Percentiles rank a stretch among this genome's conserved stretches.
phyloP scores from a whole-genome alignment of 768 basidiomycete species.

The Clitopilus passeckerianus region DNA sequence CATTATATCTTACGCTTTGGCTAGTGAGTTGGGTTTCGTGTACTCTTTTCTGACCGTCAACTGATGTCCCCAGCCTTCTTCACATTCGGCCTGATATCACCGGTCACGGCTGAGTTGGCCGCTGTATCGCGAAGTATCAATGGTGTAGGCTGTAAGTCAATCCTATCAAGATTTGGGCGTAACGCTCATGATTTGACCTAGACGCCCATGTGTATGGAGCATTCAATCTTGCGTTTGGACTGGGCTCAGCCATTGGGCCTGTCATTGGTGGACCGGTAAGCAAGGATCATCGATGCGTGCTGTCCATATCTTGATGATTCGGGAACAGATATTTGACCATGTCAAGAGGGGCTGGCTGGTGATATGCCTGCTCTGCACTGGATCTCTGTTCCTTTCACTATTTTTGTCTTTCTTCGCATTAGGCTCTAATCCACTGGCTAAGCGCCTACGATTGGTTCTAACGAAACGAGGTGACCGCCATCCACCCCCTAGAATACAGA shows the following conservation, averaged over 20 bases:
- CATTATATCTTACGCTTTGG: constrained; percentile 41
- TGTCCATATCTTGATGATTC: constrained; percentile 1
- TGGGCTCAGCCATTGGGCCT: constrained; percentile 67
- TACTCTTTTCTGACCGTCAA: background rate
- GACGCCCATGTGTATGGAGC: constrained; percentile 74
- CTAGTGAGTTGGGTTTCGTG: constrained; percentile 35
- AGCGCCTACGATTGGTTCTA: constrained; percentile 6
- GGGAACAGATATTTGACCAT: constrained; percentile 53
- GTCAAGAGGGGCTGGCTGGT: constrained; percentile 54
- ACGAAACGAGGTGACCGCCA: background rate
- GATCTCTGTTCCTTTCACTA: constrained; percentile 32
- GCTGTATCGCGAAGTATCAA: constrained; percentile 48
- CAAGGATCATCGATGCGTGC: background rate
- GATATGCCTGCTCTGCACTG: constrained; percentile 44
- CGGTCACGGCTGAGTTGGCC: constrained; percentile 65
- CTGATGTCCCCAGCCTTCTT: constrained; percentile 47
- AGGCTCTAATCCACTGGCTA: constrained; percentile 40
- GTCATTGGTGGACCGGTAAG: constrained; percentile 63
- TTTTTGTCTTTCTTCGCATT: constrained; percentile 38
- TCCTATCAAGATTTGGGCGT: background rate
- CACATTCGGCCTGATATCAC: constrained; percentile 51
- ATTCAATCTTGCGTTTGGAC: constrained; percentile 67
- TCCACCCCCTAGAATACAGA: background rate
- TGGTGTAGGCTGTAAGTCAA: constrained; percentile 59
- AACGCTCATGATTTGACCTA: constrained; percentile 17